A percentile compares a stretch with the other conserved stretches of the same genome.
phyloP scores from a whole-genome alignment of 108 stramenopile species.

The Discostella pseudostelligera region DNA sequence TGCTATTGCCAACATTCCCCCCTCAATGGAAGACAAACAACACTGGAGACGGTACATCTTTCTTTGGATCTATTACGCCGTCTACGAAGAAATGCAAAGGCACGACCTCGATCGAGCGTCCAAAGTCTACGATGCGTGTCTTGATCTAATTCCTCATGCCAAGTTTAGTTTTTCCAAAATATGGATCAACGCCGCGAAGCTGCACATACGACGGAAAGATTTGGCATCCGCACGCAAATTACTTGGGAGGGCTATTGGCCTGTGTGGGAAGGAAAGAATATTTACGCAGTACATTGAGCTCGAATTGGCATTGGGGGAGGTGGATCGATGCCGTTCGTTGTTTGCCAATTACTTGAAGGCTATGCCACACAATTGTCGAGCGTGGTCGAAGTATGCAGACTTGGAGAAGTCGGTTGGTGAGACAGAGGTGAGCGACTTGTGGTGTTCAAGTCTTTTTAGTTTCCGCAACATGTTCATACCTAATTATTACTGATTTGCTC shows the following conservation, averaged over 20 bases:
- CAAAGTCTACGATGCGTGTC: constrained; percentile 87
- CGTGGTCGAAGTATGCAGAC: constrained; percentile 92
- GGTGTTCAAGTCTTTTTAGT: background rate
- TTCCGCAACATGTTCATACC: background rate
- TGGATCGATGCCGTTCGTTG: constrained; percentile 94
- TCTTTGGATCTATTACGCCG: constrained; percentile 96
- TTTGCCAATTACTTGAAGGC: constrained; percentile 94
- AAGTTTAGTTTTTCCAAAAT: constrained; percentile 95
- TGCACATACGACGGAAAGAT: constrained; percentile 91
- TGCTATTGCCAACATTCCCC: constrained; percentile 91
- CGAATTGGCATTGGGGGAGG: constrained; percentile 95
- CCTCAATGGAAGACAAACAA: constrained; percentile 83
- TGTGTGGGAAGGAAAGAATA: constrained; percentile 92
- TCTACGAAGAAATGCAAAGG: constrained; percentile 90
- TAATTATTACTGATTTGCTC: background rate
- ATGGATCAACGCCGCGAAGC: constrained; percentile 94
- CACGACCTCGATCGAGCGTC: constrained; percentile 80
- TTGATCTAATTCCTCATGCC: constrained; percentile 91
- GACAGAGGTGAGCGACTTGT: constrained; percentile 52
- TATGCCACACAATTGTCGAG: constrained; percentile 87
- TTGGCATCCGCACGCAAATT: constrained; percentile 89
- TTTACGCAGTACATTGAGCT: constrained; percentile 93
- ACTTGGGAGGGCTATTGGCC: constrained; percentile 91
- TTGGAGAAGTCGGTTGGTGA: constrained; percentile 95
- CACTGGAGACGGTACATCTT: constrained; percentile 98